Percentiles rank a stretch among this genome's conserved stretches.
Evolutionary conservation across 768 basidiomycete genomes (phyloP).

Genomic region (Termitomyces sp.): DNA sequence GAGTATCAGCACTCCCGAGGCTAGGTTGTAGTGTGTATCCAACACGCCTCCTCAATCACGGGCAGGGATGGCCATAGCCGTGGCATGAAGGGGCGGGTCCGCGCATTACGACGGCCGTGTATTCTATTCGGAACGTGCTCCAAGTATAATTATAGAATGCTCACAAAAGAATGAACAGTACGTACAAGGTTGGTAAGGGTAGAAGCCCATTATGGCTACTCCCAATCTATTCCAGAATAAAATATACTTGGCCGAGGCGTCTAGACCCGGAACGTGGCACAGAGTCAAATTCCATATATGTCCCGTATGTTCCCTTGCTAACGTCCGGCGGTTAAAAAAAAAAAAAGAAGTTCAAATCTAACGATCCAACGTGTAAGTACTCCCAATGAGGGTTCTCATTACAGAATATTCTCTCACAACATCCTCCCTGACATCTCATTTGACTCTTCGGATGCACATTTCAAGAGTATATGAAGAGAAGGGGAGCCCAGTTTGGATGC

Average conservation of each 20-base stretch:
- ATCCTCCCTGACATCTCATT: not conserved
- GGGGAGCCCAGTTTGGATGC: not conserved
- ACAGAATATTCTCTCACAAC: not conserved
- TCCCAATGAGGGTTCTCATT: not conserved
- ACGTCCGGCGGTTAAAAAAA: not conserved
- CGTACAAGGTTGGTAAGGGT: slow-evolving; percentile 6
- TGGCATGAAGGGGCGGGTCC: slow-evolving; percentile 11
- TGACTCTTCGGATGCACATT: not conserved
- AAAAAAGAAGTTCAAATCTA: not conserved
- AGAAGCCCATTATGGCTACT: slow-evolving; percentile 1
- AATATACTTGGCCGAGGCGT: slow-evolving; percentile 5
- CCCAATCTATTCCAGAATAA: slow-evolving; percentile 9
- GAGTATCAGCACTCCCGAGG: slow-evolving; percentile 6
- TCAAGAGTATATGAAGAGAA: not conserved
- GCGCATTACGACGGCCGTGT: slow-evolving; percentile 10
- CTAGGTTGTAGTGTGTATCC: slow-evolving; percentile 7
- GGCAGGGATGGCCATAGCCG: slow-evolving; percentile 8
- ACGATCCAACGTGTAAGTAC: not conserved
- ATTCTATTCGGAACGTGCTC: slow-evolving; percentile 10
- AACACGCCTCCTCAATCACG: slow-evolving; percentile 11
- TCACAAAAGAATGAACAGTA: slow-evolving; percentile 11
- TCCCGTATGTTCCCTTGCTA: not conserved
- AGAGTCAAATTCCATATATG: not conserved
- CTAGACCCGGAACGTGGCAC: slow-evolving; percentile 7
- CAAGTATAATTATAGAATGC: slow-evolving; percentile 8